A percentile compares a stretch with the other conserved stretches of the same genome.
phyloP scores from a whole-genome alignment of 2,329 filamentous ascomycete genomes.

The Pyrenophora seminiperda region DNA sequence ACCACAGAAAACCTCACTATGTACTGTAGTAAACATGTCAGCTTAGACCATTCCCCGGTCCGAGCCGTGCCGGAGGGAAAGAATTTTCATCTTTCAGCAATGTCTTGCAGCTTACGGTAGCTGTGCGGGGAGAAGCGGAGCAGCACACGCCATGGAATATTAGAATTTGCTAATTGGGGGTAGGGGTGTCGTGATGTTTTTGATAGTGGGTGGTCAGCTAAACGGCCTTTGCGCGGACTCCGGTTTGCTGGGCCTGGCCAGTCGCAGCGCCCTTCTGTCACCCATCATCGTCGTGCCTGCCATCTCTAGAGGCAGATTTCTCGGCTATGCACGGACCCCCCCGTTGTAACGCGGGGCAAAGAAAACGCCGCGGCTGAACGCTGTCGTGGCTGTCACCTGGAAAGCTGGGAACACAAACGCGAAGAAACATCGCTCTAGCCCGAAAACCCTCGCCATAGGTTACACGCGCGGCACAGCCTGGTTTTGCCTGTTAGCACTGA shows the following conservation, averaged over 20 bases:
- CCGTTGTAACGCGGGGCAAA: constrained; percentile 7
- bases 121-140: too few relatives aligned
- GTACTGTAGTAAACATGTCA: too few relatives aligned
- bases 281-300: too few relatives aligned
- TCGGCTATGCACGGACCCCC: constrained; percentile 6
- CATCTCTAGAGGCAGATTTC: background rate
- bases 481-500: background rate
- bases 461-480: background rate
- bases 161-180: too few relatives aligned
- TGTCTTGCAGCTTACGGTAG: too few relatives aligned
- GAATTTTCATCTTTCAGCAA: too few relatives aligned
- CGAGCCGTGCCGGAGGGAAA: background rate
- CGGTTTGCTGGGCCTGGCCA: too few relatives aligned
- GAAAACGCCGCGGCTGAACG: constrained; percentile 8
- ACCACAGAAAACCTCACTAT: too few relatives aligned
- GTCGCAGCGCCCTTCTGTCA: too few relatives aligned
- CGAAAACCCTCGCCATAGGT: too few relatives aligned
- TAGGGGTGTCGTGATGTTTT: too few relatives aligned
- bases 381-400: background rate
- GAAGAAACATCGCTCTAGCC: background rate
- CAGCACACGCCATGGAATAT: too few relatives aligned
- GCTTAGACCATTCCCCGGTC: background rate
- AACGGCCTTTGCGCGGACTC: background rate
- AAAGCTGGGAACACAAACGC: background rate
- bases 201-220: background rate